These are phyloP conservation scores for Xylaria sp. DNA, from an alignment of 2,329 filamentous ascomycete species.

Conservation along the genomic window DNA sequence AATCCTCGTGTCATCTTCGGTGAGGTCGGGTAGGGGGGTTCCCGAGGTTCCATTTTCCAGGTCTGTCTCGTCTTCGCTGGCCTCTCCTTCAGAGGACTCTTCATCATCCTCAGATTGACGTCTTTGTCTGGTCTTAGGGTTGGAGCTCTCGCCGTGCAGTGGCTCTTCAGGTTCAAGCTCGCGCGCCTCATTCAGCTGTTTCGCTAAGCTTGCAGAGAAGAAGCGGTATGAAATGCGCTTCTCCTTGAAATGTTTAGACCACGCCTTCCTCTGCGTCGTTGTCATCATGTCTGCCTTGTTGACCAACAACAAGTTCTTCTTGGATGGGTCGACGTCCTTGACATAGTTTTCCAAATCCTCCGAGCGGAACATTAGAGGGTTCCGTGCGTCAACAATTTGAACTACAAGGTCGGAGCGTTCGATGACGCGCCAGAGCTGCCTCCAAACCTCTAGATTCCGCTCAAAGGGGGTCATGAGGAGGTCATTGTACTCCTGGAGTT, in stretches of 20 bases:
- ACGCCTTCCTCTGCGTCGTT: slow-evolving; percentile 75
- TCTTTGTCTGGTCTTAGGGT: slow-evolving; percentile 42
- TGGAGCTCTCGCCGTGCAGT: slow-evolving; percentile 38
- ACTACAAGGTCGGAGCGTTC: slow-evolving; percentile 95
- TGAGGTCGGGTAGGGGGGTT: slow-evolving; percentile 46
- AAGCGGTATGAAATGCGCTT: slow-evolving; percentile 89
- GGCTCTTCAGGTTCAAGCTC: slow-evolving; percentile 55
- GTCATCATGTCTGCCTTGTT: slow-evolving; percentile 99
- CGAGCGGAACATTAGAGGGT: slow-evolving; percentile 90
- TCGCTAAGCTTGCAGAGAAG: slow-evolving; percentile 92
- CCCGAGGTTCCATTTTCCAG: slow-evolving; percentile 45
- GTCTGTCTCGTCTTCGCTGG: slow-evolving; percentile 39
- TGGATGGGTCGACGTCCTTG: slow-evolving; percentile 85
- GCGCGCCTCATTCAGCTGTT: slow-evolving; percentile 81
- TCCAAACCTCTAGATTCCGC: slow-evolving; percentile 96
- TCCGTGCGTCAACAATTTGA: slow-evolving; percentile 97
- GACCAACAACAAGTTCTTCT: slow-evolving; percentile 89
- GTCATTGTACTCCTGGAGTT: slow-evolving; percentile 92
- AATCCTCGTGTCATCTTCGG: slow-evolving; percentile 73
- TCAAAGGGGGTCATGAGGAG: slow-evolving; percentile 97
- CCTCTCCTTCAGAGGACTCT: slow-evolving; percentile 37
- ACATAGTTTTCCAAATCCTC: slow-evolving; percentile 94
- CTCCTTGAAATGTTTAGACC: slow-evolving; percentile 85
- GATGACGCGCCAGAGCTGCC: slow-evolving; percentile 97
- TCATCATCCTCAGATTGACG: slow-evolving; percentile 28